phyloP scores from a whole-genome alignment of 73 alveolate species.

The Loxodes magnus region DNA sequence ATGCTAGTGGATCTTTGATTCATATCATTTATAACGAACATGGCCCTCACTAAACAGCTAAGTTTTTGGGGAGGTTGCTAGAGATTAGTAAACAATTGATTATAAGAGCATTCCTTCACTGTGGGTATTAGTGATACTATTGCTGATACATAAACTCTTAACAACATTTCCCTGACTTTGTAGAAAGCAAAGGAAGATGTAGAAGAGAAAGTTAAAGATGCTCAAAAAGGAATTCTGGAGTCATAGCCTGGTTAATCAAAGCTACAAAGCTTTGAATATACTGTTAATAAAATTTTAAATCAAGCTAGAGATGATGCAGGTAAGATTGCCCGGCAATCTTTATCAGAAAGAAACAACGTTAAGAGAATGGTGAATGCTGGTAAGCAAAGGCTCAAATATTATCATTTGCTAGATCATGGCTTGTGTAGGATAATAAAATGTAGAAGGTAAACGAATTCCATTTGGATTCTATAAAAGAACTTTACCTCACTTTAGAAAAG shows the following conservation, averaged over 20 bases:
- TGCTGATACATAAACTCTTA: constrained; percentile 58
- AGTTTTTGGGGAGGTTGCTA: constrained; percentile 77
- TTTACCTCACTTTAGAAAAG: constrained; percentile 98
- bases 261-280: constrained; percentile 92
- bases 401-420: constrained; percentile 97
- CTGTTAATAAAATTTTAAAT: constrained; percentile 78
- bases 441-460: constrained; percentile 98
- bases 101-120: constrained; percentile 72
- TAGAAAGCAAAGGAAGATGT: constrained; percentile 46
- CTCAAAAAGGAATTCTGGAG: constrained; percentile 6
- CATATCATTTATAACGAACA: constrained; percentile 82
- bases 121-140: constrained; percentile 88
- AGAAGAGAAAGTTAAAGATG: not conserved
- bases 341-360: constrained; percentile 79
- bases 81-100: constrained; percentile 86
- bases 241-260: constrained; percentile 82
- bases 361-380: constrained; percentile 97
- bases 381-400: constrained; percentile 81
- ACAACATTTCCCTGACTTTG: constrained; percentile 46
- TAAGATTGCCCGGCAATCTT: constrained; percentile 55
- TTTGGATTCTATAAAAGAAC: constrained; percentile 94
- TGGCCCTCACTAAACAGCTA: constrained; percentile 69
- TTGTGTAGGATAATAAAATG: constrained; percentile 99
- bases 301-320: constrained; percentile 96
- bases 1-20: constrained; percentile 78